phyloP scores from a whole-genome alignment of 306 rosid species.

The Cucumis cinereus region DNA sequence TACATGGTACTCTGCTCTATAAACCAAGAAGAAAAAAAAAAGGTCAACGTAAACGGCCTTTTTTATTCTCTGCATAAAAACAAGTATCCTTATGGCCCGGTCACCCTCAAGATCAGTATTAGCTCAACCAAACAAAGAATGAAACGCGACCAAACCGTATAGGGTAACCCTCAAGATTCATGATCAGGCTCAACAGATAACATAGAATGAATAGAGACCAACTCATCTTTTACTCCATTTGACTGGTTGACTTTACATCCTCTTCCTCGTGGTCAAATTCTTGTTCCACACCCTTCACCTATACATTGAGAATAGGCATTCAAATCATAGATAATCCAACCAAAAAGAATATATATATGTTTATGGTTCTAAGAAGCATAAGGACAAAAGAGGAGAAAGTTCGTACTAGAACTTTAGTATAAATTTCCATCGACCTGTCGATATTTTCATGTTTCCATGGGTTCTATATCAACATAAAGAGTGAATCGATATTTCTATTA shows the following conservation, averaged over 20 bases:
- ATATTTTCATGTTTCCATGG: too few relatives aligned
- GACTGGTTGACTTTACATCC: slow-evolving; percentile 38
- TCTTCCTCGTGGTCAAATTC: slow-evolving; percentile 66
- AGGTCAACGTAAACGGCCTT: background rate
- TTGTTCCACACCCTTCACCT: slow-evolving; percentile 92
- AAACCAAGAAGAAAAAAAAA: background rate
- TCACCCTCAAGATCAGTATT: background rate
- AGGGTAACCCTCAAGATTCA: background rate
- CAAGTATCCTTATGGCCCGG: background rate
- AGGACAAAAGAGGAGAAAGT: background rate
- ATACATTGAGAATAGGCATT: slow-evolving; percentile 7
- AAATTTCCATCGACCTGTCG: too few relatives aligned
- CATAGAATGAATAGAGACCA: background rate
- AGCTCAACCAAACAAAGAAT: background rate
- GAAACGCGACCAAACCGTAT: background rate
- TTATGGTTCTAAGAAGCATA: background rate
- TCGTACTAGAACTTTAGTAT: background rate
- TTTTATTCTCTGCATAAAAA: background rate
- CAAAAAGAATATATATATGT: background rate
- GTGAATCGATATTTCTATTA: too few relatives aligned
- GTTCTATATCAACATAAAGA: too few relatives aligned
- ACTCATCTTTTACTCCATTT: slow-evolving; percentile 25
- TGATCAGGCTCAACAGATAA: background rate
- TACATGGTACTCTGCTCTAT: background rate
- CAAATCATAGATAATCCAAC: background rate